These are phyloP conservation scores for Rhodotorula mucilaginosa DNA, from an alignment of 1,284 basidiomycete species.

Conservation along the genomic window DNA sequence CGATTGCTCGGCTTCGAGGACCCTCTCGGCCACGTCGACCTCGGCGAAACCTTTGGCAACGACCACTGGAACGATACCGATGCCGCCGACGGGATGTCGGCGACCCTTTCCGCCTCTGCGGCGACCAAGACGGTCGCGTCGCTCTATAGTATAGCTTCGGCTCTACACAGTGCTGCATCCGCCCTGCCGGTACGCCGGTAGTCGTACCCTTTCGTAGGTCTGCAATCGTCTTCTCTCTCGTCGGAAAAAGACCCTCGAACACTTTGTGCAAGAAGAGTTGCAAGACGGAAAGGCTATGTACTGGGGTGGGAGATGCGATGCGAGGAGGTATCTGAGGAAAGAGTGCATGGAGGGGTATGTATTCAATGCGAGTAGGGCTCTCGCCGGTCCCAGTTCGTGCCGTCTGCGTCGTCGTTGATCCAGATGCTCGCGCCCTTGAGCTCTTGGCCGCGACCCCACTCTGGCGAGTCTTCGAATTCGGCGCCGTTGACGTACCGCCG, in stretches of 20 bases:
- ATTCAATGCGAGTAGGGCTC: constrained; percentile 12
- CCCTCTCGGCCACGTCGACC: constrained; percentile 25
- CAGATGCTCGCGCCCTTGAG: constrained; percentile 52
- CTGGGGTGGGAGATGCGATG: neutral
- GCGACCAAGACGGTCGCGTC: neutral
- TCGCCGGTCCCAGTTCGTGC: constrained; percentile 4
- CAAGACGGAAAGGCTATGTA: neutral
- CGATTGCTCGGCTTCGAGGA: constrained; percentile 5
- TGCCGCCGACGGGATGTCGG: neutral
- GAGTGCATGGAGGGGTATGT: neutral
- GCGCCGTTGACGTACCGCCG: constrained; percentile 59
- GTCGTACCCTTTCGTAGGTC: too few relatives aligned
- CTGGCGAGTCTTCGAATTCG: constrained; percentile 46
- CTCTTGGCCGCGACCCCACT: constrained; percentile 47
- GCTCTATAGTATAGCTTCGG: neutral
- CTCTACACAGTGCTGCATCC: neutral
- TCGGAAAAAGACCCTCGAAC: too few relatives aligned
- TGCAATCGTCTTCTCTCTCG: too few relatives aligned
- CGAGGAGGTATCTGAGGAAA: neutral
- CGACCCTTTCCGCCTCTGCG: neutral
- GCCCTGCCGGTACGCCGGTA: neutral
- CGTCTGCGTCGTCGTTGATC: constrained; percentile 48
- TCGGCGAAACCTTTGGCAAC: constrained; percentile 11
- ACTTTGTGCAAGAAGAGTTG: too few relatives aligned
- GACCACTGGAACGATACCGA: constrained; percentile 23